Evolutionary conservation across 192 early-diverging fungal genomes (phyloP).

Genomic region (Funneliformis mosseae): DNA sequence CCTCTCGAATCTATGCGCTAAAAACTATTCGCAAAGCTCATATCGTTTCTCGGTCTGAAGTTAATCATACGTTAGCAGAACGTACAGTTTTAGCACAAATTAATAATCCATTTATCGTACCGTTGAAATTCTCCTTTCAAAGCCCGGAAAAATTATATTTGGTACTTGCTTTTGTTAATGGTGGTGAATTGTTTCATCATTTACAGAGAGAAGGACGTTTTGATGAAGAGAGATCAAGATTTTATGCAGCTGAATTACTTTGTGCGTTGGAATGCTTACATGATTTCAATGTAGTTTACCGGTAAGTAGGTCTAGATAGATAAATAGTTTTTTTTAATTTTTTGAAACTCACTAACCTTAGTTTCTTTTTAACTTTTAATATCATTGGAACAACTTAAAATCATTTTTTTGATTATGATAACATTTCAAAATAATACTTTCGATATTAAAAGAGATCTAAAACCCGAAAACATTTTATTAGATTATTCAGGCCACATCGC

Average conservation of each 20-base stretch:
- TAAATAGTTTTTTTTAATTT: not conserved
- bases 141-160: slow-evolving; percentile 93
- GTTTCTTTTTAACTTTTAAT: not conserved
- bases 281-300: slow-evolving; percentile 84
- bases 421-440: not conserved
- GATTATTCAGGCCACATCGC: slow-evolving; percentile 66
- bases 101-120: slow-evolving; percentile 92
- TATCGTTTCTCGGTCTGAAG: slow-evolving; percentile 90
- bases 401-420: not conserved
- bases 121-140: slow-evolving; percentile 94
- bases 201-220: slow-evolving; percentile 88
- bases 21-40: slow-evolving; percentile 93
- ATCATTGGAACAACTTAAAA: not conserved
- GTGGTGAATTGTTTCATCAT: slow-evolving; percentile 97
- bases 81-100: slow-evolving; percentile 87
- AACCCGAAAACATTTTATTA: slow-evolving; percentile 76
- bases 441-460: slow-evolving; percentile 31
- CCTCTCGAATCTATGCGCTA: slow-evolving; percentile 96
- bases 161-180: slow-evolving; percentile 93
- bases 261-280: slow-evolving; percentile 92
- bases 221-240: slow-evolving; percentile 84
- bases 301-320: slow-evolving; percentile 36
- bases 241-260: slow-evolving; percentile 93
- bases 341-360: too few species aligned
- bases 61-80: slow-evolving; percentile 93